These are phyloP conservation scores for Alternaria brassicae DNA, from an alignment of 2,329 filamentous ascomycete genomes.

Conservation along the genomic window DNA sequence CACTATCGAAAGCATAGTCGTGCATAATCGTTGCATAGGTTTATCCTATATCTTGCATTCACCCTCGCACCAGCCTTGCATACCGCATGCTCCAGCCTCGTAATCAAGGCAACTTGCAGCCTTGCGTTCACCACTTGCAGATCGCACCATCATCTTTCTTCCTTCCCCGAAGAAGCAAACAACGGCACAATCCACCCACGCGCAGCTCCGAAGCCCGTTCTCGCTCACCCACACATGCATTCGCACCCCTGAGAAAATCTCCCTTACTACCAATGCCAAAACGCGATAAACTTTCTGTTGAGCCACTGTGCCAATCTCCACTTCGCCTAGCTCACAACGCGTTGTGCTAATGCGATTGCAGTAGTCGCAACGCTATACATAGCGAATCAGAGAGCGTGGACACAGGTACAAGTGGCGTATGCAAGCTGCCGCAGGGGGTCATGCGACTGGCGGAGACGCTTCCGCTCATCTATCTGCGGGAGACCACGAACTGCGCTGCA, in stretches of 20 bases:
- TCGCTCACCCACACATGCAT: not conserved
- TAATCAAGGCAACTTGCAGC: not conserved
- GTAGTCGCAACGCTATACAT: not conserved
- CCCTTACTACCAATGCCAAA: not conserved
- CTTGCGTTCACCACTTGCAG: not conserved
- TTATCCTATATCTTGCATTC: not conserved
- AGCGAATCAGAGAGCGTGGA: not conserved
- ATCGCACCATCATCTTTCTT: not conserved
- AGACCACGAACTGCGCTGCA: not conserved
- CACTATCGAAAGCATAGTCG: not conserved
- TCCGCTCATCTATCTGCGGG: not conserved
- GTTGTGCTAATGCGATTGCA: not conserved
- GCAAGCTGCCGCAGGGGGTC: not conserved
- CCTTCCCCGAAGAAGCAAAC: not conserved
- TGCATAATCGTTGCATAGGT: not conserved
- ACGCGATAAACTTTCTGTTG: constrained; percentile 1
- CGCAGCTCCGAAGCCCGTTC: not conserved
- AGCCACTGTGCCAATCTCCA: not conserved
- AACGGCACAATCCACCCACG: not conserved
- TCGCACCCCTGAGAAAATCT: not conserved
- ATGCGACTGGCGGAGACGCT: not conserved
- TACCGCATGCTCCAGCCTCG: not conserved
- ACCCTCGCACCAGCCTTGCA: not conserved
- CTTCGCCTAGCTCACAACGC: not conserved
- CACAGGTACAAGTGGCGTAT: not conserved